Percentiles rank a stretch among this genome's conserved stretches.
Conservation (phyloP, 2,329 filamentous ascomycete species). For the Erysiphe neolycopersici region DNA sequence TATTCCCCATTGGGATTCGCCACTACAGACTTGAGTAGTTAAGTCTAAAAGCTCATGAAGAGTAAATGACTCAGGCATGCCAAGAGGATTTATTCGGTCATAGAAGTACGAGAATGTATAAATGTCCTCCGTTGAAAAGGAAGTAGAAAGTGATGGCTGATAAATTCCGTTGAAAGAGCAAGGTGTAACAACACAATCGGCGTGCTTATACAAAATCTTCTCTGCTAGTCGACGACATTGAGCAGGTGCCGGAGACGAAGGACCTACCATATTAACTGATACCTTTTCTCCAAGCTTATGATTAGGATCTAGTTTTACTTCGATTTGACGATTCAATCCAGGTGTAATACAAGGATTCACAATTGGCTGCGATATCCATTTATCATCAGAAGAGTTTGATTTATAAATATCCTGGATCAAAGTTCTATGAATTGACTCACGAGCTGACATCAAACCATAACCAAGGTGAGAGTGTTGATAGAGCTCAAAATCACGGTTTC, state of each 20-base stretch:
- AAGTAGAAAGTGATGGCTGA: constrained; percentile 77
- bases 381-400: constrained; percentile 27
- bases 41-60: constrained; percentile 72
- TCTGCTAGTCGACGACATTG: constrained; percentile 82
- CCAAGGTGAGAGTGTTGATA: constrained; percentile 98
- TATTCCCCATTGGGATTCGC: constrained; percentile 49
- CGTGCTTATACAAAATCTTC: constrained; percentile 71
- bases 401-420: constrained; percentile 48
- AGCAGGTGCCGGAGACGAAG: constrained; percentile 43
- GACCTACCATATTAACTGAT: constrained; percentile 70
- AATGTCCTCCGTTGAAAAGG: constrained; percentile 70
- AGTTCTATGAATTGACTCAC: constrained; percentile 54
- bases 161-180: constrained; percentile 97
- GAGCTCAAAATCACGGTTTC: constrained; percentile 68
- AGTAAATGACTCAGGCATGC: constrained; percentile 96
- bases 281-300: constrained; percentile 37
- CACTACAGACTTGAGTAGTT: constrained; percentile 59
- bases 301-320: constrained; percentile 38
- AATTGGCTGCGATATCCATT: constrained; percentile 46
- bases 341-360: constrained; percentile 69
- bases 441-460: constrained; percentile 87
- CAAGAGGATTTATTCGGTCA: constrained; percentile 76
- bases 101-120: constrained; percentile 98
- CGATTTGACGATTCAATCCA: constrained; percentile 47
- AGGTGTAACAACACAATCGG: constrained; percentile 55